Evolutionary conservation across 305 asterid species (phyloP), one percentile per base, ranked within the genome.

Genomic region (Fraxinus xanthoxyloides): DNA sequence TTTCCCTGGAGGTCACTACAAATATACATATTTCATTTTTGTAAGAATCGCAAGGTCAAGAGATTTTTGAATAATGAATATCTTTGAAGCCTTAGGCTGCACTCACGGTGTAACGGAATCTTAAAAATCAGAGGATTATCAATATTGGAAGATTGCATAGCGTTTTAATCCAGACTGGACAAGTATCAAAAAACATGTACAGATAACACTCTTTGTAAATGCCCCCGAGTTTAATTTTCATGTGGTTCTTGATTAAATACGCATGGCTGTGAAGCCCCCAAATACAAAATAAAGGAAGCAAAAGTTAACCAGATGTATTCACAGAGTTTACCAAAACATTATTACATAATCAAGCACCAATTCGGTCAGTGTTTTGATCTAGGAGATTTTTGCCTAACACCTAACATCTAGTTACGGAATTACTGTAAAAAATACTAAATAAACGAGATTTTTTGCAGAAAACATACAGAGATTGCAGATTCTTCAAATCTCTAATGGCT

Each of bases 1-100:
- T 97, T 97, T 19, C 98, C 98, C 81, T 91, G 96, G 61, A 97
- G 92, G 80, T 96, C 99, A 56, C 99, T 94, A 92, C 76, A 77
- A 80, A 35, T 34, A 72, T 7, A 79, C 24, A 36, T 34, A 69
- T 15, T 35, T 19, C 12, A 3, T 6, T 38, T 75, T 40, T 30
- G 23, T 67, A 54, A 51, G 51, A 40, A 74, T 3, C 0, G 15
- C 70, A 23, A 23, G 31, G 23, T 23, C 31, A 8, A 77, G 17
- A 1, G 2, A 75, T 43, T 21, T 10, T 51, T 72, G 32, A 43
- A 72, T 7, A 4, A 28, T 34, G 54, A 67, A 35, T 34, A 23
- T 7, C 2, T 23, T 23, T 23, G 17, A 23, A 7, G 70, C 17
- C 17, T 2, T 7, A 59, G 30, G 30, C 28, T 7, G 69, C 70